Evolutionary conservation across 164 flowering plant species (phyloP).

Genomic region (Protea cynaroides): DNA sequence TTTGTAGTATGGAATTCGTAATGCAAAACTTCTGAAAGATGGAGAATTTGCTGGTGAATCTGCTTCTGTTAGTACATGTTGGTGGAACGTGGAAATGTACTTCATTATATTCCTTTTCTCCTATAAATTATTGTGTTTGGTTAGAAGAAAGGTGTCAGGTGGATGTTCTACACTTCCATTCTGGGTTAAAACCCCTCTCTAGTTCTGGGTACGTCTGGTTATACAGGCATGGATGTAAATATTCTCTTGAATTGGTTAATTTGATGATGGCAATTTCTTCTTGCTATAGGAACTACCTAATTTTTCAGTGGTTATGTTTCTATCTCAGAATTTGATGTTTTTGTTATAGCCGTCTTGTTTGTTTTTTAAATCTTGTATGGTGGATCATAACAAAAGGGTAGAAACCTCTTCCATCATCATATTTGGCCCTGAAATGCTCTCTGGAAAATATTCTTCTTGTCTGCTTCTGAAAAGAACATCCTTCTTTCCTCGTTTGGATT

Average conservation of each 20-base stretch:
- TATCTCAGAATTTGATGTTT: constrained; percentile 3
- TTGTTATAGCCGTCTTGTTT: not conserved
- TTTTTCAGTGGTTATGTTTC: not conserved
- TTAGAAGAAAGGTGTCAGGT: not conserved
- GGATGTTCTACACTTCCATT: no score
- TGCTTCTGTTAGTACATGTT: constrained; percentile 4
- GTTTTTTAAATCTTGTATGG: not conserved
- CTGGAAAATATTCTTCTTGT: constrained; percentile 4
- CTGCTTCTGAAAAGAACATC: constrained; percentile 5
- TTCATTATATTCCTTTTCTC: not conserved
- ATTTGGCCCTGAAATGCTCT: constrained; percentile 2
- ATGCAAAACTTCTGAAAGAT: constrained; percentile 7
- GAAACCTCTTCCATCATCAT: not conserved
- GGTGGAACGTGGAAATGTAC: not conserved
- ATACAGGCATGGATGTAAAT: not conserved
- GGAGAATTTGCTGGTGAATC: constrained; percentile 7
- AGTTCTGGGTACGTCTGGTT: not conserved
- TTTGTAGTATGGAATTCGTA: constrained; percentile 13
- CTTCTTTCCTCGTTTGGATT: constrained; percentile 9
- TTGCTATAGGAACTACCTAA: not conserved
- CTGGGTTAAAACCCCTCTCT: not conserved
- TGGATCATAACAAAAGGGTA: constrained; percentile 4
- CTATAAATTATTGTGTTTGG: not conserved
- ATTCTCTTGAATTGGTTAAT: not conserved
- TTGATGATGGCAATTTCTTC: not conserved